Evolutionary conservation across 352 stramenopile genomes (phyloP), one percentile per base, ranked within the genome.

Genomic region (Globisporangium ultimum): DNA sequence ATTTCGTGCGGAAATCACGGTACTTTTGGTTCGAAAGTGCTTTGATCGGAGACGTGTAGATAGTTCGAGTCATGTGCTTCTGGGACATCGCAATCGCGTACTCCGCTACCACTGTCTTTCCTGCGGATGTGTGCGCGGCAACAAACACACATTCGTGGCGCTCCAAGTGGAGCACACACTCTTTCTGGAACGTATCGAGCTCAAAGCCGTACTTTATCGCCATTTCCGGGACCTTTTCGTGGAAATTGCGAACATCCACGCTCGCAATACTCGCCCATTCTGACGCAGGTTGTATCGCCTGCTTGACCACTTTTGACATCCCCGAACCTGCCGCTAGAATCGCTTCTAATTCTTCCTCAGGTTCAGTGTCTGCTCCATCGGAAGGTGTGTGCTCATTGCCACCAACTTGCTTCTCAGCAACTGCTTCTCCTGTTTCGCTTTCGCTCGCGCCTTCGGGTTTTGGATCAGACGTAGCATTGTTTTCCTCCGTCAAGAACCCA

Each of bases 41-140:
- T 69, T 99, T 99, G 64, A 99, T 99, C 0, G 97, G 97, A 38
- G 91, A 98, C 21, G 97, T 99, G 78, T 99, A 99, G 55, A 99
- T 97, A 34, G 84, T 96, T 43, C 95, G 80, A 22, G 80, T 91
- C 74, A 91, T 91, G 70, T 95, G 80, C 60, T 93, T 91, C 59
- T 97, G 78, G 2, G 90, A 93, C 75, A 98, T 88, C 0, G 94
- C 96, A 63, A 99, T 98, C 15, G 96, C 97, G 70, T 99, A 99
- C 65, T 99, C 97, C n/a, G 97, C 97, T 10, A 98, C 81, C 6
- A 99, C 96, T 2, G 97, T 99, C 79, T 99, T 99, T 17, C 97
- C 97, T 12, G 96, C 96, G 0, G 91, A 98, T 6, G 97, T 99
- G 59, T 99, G 96, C 4, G 97, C 97, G 11, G 96, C 93, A 10